Conservation (phyloP, 1,284 basidiomycete species). For the Agroathelia rolfsii region DNA sequence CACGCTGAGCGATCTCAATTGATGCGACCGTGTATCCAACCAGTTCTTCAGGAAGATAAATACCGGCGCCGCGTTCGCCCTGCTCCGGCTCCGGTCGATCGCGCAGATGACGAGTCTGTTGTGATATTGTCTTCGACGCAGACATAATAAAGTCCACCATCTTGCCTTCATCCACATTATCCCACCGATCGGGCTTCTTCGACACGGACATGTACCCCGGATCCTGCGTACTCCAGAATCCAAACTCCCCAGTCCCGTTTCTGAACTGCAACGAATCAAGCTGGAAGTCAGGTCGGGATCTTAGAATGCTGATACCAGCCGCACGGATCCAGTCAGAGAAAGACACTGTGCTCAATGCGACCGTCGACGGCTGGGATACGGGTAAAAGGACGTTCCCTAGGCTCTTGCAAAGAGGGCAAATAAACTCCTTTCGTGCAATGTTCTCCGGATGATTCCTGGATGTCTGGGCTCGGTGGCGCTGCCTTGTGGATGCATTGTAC, state of each 20-base stretch:
- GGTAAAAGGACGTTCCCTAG: slow-evolving; percentile 92
- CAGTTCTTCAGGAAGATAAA: slow-evolving; percentile 85
- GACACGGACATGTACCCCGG: slow-evolving; percentile 50
- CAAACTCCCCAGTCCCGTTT: slow-evolving; percentile 75
- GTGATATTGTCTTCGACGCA: slow-evolving; percentile 57
- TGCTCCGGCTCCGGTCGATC: slow-evolving; percentile 65
- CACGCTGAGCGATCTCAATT: slow-evolving; percentile 77
- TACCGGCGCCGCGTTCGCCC: slow-evolving; percentile 63
- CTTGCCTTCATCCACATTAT: slow-evolving; percentile 50
- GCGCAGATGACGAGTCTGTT: slow-evolving; percentile 65
- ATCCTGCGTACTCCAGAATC: slow-evolving; percentile 77
- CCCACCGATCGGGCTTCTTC: slow-evolving; percentile 36
- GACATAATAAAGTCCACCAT: slow-evolving; percentile 74
- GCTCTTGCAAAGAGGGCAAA: slow-evolving; percentile 98
- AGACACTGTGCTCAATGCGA: slow-evolving; percentile 41
- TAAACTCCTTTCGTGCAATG: slow-evolving; percentile 86
- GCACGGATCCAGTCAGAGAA: slow-evolving; percentile 78
- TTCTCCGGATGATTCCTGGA: slow-evolving; percentile 94
- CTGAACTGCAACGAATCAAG: slow-evolving; percentile 63
- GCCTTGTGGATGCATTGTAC: slow-evolving; percentile 81
- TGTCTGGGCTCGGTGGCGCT: slow-evolving; percentile 83
- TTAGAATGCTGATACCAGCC: slow-evolving; percentile 71
- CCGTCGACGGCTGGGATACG: slow-evolving; percentile 41
- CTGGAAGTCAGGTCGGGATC: slow-evolving; percentile 62
- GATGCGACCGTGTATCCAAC: slow-evolving; percentile 81